Evolutionary conservation across 352 stramenopile species (phyloP), one percentile per base, ranked within the genome.

Genomic region (Phytophthora pinifolia): DNA sequence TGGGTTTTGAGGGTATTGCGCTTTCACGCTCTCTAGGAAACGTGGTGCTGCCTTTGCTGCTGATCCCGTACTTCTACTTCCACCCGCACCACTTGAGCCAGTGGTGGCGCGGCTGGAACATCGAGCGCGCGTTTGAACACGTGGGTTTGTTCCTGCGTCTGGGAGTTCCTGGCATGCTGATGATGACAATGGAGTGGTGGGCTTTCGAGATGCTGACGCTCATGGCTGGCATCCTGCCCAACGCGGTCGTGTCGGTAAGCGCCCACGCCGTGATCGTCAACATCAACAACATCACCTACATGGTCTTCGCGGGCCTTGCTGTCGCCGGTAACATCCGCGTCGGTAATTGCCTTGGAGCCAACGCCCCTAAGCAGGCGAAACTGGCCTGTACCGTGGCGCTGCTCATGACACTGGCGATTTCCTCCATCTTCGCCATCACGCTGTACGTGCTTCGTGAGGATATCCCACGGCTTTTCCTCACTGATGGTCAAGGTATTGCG

Each of bases 1-100:
- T 82, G 27, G 86, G 83, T 6, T 96, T 89, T 46, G 50, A 88
- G 0, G 86, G 84, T 13, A 85, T 84, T 9, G 81, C 86, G 17
- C 47, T 94, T 5, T 78, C 83, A 1, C 72, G 79, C 15, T 72
- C 73, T 0, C 29, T 92, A 18, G 72, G 74, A 8, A 76, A 76
- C 30, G 62, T 85, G 10, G 64, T 73, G 41, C 51, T 92, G 25
- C 59, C 83, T 0, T 25, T 83, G 6, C 39, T 67, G 9, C 42
- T 92, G 5, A 48, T 88, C 4, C 60, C 74, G 20, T 89, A 86
- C 59, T 87, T 93, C 32, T 56, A 72, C 20, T 65, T 44, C 33
- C 54, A 68, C 8, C 73, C 68, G 7, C 49, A 54, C 49, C 54
- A 74, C 43, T 31, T 74, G 32, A 70, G 30, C 17, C 54, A 59